A percentile compares a stretch with the other conserved stretches of the same genome.
Evolutionary conservation across 768 basidiomycete species (phyloP).

Genomic region (Leccinum olivaceopallidum): DNA sequence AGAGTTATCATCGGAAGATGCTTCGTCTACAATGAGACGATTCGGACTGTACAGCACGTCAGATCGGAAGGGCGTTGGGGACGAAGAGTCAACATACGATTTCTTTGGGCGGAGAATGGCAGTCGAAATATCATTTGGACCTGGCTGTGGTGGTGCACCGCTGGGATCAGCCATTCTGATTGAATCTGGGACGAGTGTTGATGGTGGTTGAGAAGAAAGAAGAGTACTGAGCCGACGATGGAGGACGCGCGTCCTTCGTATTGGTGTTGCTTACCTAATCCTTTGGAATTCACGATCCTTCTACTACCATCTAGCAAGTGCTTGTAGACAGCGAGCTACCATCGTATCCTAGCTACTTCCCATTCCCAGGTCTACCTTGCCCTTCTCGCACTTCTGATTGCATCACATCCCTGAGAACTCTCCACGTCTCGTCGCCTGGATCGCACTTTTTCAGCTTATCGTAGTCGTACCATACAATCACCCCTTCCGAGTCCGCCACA

Average conservation of each 20-base stretch:
- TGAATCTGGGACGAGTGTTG: constrained; percentile 9
- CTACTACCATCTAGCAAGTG: constrained; percentile 9
- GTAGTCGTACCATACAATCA: constrained; percentile 80
- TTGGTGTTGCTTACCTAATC: constrained; percentile 17
- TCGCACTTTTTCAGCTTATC: constrained; percentile 62
- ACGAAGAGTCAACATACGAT: constrained; percentile 64
- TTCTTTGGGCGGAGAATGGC: constrained; percentile 97
- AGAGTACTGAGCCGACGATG: neutral
- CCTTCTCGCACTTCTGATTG: constrained; percentile 21
- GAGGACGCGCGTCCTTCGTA: constrained; percentile 35
- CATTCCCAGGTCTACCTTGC: constrained; percentile 1
- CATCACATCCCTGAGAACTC: constrained; percentile 30
- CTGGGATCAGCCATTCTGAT: constrained; percentile 74
- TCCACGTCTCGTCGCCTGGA: constrained; percentile 52
- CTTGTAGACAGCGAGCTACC: neutral
- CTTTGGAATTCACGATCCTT: constrained; percentile 15
- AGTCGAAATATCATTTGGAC: constrained; percentile 87
- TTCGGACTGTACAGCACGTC: constrained; percentile 69
- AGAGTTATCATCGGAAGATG: constrained; percentile 93
- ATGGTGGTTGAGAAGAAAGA: constrained; percentile 17
- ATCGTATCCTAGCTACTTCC: neutral
- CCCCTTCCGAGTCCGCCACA: constrained; percentile 64
- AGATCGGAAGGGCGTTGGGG: constrained; percentile 14
- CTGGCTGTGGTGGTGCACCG: constrained; percentile 81
- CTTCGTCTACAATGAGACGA: constrained; percentile 96